A percentile compares a stretch with the other conserved stretches of the same genome.
Evolutionary conservation across 2,329 filamentous ascomycete genomes (phyloP).

Genomic region (Aureobasidium sp.): DNA sequence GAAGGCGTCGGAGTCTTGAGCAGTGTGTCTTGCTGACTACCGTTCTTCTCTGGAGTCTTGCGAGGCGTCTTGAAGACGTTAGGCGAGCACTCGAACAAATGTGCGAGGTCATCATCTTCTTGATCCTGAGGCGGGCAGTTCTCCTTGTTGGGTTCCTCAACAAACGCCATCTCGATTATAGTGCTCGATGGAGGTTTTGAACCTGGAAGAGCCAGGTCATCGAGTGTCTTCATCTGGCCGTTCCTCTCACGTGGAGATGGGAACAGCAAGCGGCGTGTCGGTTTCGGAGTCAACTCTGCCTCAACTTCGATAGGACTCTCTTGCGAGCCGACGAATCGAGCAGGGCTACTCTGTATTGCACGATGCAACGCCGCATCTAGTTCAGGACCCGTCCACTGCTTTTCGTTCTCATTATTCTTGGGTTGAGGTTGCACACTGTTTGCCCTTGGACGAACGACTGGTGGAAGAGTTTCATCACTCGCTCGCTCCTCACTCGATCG

Average conservation of each 20-base stretch:
- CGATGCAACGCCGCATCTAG: conserved; percentile 37
- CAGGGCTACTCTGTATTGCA: conserved; percentile 56
- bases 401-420: conserved; percentile 27
- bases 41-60: conserved; percentile 49
- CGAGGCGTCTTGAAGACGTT: conserved; percentile 43
- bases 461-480: background rate
- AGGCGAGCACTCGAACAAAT: conserved; percentile 59
- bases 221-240: conserved; percentile 54
- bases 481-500: conserved; percentile 3
- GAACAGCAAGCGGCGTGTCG: conserved; percentile 66
- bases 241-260: conserved; percentile 65
- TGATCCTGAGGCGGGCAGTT: conserved; percentile 41
- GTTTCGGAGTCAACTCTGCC: conserved; percentile 47
- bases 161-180: conserved; percentile 16
- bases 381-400: conserved; percentile 19
- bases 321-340: conserved; percentile 42
- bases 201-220: conserved; percentile 37
- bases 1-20: conserved; percentile 40
- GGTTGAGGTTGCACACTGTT: conserved; percentile 41
- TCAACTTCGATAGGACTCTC: conserved; percentile 44
- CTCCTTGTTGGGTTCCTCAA: conserved; percentile 48
- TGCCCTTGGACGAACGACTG: conserved; percentile 38
- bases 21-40: conserved; percentile 49
- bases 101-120: conserved; percentile 45
- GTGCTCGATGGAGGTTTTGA: conserved; percentile 17